These are phyloP conservation scores for Calonectria pteridis DNA, from an alignment of 2,329 filamentous ascomycete species.

Conservation along the genomic window DNA sequence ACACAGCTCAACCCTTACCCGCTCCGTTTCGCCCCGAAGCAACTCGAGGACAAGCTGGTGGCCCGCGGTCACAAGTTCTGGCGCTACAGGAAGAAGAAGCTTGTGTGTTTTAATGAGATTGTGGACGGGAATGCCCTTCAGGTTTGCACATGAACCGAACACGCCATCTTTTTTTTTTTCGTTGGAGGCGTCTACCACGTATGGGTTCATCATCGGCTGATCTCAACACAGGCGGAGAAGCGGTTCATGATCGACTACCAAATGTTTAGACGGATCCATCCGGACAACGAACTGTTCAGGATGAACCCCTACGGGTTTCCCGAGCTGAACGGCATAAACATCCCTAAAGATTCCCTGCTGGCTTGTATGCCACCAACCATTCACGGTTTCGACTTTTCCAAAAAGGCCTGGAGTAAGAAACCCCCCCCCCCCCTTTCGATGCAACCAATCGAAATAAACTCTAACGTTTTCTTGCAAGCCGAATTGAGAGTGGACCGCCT, in stretches of 20 bases:
- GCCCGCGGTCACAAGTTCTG: slow-evolving; percentile 21
- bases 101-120: slow-evolving; percentile 13
- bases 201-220: not conserved
- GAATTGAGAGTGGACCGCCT: not conserved
- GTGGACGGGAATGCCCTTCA: not conserved
- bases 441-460: not conserved
- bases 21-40: slow-evolving; percentile 6
- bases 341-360: not conserved
- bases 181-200: too few relatives aligned
- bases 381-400: slow-evolving; percentile 25
- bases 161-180: too few relatives aligned
- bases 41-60: not conserved
- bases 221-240: not conserved
- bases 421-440: not conserved
- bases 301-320: accelerated
- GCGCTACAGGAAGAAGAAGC: not conserved
- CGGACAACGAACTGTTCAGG: not conserved
- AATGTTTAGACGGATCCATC: slow-evolving; percentile 23
- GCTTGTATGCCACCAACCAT: slow-evolving; percentile 7
- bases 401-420: slow-evolving; percentile 23
- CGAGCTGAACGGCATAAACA: not conserved
- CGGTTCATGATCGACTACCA: slow-evolving; percentile 28
- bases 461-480: not conserved
- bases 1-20: not conserved
- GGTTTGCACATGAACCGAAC: not conserved